phyloP scores from a whole-genome alignment of 2,329 filamentous ascomycete species.

The Fusarium goolgardi region DNA sequence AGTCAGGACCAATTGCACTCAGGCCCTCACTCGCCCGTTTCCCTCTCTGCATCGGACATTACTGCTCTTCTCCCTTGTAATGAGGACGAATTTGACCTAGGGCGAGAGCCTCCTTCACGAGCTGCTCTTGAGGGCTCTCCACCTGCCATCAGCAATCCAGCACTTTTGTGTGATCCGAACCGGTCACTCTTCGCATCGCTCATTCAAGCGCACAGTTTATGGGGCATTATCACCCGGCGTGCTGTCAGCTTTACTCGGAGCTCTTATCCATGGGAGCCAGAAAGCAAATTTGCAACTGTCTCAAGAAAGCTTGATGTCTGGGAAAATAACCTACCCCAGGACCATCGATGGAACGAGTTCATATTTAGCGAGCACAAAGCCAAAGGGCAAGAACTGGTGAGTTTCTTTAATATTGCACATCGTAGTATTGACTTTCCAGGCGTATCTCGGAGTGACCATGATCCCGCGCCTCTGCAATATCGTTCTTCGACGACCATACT shows the following conservation, averaged over 20 bases:
- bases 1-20: slow-evolving; percentile 69
- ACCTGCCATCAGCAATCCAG: slow-evolving; percentile 60
- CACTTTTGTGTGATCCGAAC: slow-evolving; percentile 56
- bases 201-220: slow-evolving; percentile 66
- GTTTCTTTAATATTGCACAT: slow-evolving; percentile 19
- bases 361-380: slow-evolving; percentile 60
- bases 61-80: slow-evolving; percentile 65
- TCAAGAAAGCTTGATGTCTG: slow-evolving; percentile 59
- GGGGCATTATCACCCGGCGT: slow-evolving; percentile 64
- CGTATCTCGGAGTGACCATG: slow-evolving; percentile 67
- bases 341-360: slow-evolving; percentile 60
- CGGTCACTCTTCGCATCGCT: slow-evolving; percentile 67
- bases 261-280: slow-evolving; percentile 58
- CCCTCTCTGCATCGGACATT: slow-evolving; percentile 64
- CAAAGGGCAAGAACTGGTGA: slow-evolving; percentile 62
- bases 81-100: slow-evolving; percentile 63
- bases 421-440: slow-evolving; percentile 50
- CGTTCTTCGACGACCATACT: slow-evolving; percentile 65
- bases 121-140: slow-evolving; percentile 66
- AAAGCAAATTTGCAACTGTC: slow-evolving; percentile 61
- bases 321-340: slow-evolving; percentile 60
- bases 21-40: slow-evolving; percentile 62
- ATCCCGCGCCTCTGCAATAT: slow-evolving; percentile 68
- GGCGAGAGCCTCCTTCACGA: slow-evolving; percentile 60
- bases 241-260: slow-evolving; percentile 59